phyloP scores from a whole-genome alignment of 2,329 filamentous ascomycete genomes.

The Scedosporium minutisporum region DNA sequence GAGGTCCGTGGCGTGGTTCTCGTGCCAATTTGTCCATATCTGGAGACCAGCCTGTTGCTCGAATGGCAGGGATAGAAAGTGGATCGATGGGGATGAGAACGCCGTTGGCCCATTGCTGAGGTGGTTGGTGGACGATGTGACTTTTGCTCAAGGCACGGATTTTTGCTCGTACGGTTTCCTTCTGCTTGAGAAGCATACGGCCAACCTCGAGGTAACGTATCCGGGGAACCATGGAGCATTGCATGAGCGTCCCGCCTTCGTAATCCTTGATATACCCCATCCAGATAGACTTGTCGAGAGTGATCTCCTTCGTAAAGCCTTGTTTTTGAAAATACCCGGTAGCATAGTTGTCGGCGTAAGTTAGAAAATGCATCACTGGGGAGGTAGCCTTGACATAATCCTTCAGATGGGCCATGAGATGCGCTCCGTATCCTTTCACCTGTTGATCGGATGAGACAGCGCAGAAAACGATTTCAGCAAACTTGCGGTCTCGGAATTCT shows the following conservation, averaged over 20 bases:
- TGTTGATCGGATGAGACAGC: constrained; percentile 96
- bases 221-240: constrained; percentile 92
- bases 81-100: constrained; percentile 65
- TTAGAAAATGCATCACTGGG: constrained; percentile 96
- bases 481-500: constrained; percentile 82
- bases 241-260: constrained; percentile 98
- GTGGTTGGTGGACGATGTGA: constrained; percentile 77
- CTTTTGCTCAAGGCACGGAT: constrained; percentile 85
- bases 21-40: constrained; percentile 97
- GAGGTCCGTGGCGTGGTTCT: constrained; percentile 88
- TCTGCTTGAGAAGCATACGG: constrained; percentile 93
- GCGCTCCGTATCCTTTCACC: constrained; percentile 95
- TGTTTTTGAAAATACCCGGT: constrained; percentile 99
- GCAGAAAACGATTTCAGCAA: constrained; percentile 98
- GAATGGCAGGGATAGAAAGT: constrained; percentile 80
- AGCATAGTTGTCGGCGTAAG: constrained; percentile 97
- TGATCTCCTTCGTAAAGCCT: constrained; percentile 97
- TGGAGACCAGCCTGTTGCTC: constrained; percentile 84
- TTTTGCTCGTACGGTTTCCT: constrained; percentile 89
- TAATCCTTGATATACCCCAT: constrained; percentile 99
- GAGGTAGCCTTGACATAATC: constrained; percentile 97
- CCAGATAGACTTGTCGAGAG: constrained; percentile 80
- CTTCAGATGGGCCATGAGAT: constrained; percentile 96
- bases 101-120: constrained; percentile 74
- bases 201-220: constrained; percentile 90